Percentiles rank a stretch among this genome's conserved stretches.
phyloP scores from a whole-genome alignment of 129 eudicot genomes.

The Chrysanthemum makinoi region DNA sequence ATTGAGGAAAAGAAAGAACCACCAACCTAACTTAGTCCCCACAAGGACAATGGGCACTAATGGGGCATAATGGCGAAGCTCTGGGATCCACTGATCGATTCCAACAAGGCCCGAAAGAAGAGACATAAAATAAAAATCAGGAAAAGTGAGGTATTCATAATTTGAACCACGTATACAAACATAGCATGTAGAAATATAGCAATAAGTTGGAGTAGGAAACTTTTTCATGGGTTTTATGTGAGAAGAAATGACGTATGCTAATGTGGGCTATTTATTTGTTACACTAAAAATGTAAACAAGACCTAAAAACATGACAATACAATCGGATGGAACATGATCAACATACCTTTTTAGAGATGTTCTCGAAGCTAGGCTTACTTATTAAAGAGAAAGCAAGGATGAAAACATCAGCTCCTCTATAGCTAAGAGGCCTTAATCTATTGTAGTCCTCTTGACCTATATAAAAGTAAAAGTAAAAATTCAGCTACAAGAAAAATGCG shows the following conservation, averaged over 20 bases:
- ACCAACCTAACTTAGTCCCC: conserved; percentile 79
- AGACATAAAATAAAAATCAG: conserved; percentile 27
- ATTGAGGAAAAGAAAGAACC: conserved; percentile 25
- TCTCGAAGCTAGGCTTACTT: conserved; percentile 79
- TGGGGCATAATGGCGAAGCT: conserved; percentile 84
- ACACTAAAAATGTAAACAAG: conserved; percentile 8
- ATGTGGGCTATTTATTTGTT: not conserved
- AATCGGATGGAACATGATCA: not conserved
- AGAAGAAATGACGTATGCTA: not conserved
- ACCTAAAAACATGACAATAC: not conserved
- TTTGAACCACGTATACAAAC: conserved; percentile 17
- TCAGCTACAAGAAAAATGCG: not conserved
- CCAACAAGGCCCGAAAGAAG: conserved; percentile 25
- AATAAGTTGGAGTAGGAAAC: not conserved
- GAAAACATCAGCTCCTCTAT: conserved; percentile 89
- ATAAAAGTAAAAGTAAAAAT: not conserved
- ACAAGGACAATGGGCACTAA: conserved; percentile 78
- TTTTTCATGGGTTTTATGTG: too few relatives aligned
- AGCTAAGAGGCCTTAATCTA: conserved; percentile 81
- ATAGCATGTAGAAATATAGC: conserved; percentile 4
- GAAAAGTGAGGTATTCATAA: conserved; percentile 20
- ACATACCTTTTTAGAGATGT: conserved; percentile 64
- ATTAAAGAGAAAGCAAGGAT: conserved; percentile 80
- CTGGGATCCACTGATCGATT: conserved; percentile 74
- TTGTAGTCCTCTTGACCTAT: conserved; percentile 89